These are phyloP conservation scores for Botrytis fragariae DNA, from an alignment of 2,329 filamentous ascomycete species.

Conservation along the genomic window DNA sequence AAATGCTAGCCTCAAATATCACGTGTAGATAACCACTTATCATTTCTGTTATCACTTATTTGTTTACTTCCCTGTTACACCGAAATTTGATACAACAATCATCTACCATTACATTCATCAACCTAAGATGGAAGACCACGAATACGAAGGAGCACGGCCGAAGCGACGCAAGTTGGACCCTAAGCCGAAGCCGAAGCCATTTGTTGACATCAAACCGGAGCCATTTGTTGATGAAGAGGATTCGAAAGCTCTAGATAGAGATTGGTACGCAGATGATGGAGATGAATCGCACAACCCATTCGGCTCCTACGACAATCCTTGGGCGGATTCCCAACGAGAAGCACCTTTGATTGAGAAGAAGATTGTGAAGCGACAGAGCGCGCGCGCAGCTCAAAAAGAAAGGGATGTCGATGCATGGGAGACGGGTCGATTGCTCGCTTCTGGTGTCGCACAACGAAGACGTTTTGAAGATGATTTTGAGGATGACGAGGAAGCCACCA, in stretches of 20 bases:
- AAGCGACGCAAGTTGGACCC: constrained; percentile 67
- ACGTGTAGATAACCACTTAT: not conserved
- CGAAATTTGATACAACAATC: not conserved
- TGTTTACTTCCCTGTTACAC: not conserved
- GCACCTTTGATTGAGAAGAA: constrained; percentile 77
- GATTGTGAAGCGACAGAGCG: constrained; percentile 67
- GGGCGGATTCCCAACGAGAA: constrained; percentile 71
- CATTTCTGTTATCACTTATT: not conserved
- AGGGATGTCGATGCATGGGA: constrained; percentile 98
- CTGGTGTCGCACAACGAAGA: constrained; percentile 86
- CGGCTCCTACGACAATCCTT: constrained; percentile 68
- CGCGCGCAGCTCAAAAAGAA: constrained; percentile 78
- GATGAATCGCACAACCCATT: constrained; percentile 94
- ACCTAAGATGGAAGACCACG: constrained; percentile 40
- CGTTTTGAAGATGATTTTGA: constrained; percentile 80
- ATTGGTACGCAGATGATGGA: constrained; percentile 90
- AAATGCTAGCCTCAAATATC: not conserved
- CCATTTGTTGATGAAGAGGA: constrained; percentile 64
- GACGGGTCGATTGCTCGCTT: constrained; percentile 96
- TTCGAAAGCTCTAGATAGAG: constrained; percentile 73
- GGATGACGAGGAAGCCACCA: constrained; percentile 84
- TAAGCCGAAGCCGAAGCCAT: constrained; percentile 46
- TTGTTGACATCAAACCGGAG: constrained; percentile 57
- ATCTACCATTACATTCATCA: not conserved
- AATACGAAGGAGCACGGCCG: constrained; percentile 48